Conservation (phyloP, 202 grass and related monocot species). For the Cymbopogon flexuosus region DNA sequence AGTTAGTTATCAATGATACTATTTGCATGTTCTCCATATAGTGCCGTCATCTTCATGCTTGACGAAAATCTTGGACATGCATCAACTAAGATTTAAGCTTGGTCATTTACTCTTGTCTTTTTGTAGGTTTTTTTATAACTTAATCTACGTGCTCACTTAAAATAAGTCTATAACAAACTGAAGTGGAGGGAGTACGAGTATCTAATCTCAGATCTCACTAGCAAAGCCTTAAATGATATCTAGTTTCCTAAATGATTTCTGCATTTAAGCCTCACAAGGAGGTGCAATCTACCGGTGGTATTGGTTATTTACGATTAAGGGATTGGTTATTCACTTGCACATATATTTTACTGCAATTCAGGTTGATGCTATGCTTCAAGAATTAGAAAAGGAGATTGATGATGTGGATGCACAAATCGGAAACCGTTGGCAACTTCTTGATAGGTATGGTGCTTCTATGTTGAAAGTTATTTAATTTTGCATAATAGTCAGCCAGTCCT, state of each 20-base stretch:
- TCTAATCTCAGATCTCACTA: background rate
- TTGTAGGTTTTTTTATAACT: background rate
- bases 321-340: constrained; percentile 18
- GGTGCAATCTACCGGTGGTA: background rate
- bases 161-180: background rate
- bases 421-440: constrained; percentile 90
- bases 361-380: constrained; percentile 95
- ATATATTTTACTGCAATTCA: constrained; percentile 34
- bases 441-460: constrained; percentile 50
- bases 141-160: background rate
- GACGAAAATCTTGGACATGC: background rate
- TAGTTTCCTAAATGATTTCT: background rate
- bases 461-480: background rate
- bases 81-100: background rate
- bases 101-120: background rate
- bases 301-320: constrained; percentile 15
- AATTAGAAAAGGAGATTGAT: constrained; percentile 96
- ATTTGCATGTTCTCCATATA: background rate
- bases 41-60: background rate
- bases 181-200: background rate
- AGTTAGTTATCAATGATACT: background rate
- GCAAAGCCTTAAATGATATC: background rate
- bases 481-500: background rate
- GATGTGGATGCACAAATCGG: constrained; percentile 95
- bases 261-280: background rate